phyloP scores from a whole-genome alignment of 441 rosid genomes.

The Gossypium lobatum region DNA sequence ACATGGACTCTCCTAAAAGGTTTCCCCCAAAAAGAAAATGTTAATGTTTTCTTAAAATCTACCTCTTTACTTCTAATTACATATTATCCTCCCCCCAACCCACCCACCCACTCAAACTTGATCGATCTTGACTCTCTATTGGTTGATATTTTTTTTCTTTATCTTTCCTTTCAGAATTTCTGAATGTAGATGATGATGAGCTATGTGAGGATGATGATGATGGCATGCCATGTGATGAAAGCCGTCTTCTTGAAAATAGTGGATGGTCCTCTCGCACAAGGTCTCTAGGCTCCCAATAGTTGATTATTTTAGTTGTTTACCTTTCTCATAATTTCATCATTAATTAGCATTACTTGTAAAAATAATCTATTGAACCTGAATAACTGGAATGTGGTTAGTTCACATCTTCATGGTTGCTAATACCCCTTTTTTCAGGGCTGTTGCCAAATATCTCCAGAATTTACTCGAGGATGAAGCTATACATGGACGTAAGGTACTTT shows the following conservation, averaged over 20 bases:
- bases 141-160: slow-evolving; percentile 12
- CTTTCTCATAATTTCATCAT: neutral
- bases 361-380: neutral
- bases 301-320: neutral
- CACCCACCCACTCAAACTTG: neutral
- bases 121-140: neutral
- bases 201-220: slow-evolving; percentile 61
- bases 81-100: neutral
- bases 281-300: slow-evolving; percentile 29
- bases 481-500: slow-evolving; percentile 49
- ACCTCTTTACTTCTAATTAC: too few relatives aligned
- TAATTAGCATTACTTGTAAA: neutral
- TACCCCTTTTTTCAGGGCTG: slow-evolving; percentile 54
- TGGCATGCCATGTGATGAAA: slow-evolving; percentile 48
- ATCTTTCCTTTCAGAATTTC: slow-evolving; percentile 48
- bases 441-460: slow-evolving; percentile 81
- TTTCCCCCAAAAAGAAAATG: too few relatives aligned
- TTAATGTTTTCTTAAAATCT: too few relatives aligned
- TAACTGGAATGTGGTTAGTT: neutral
- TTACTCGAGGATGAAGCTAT: slow-evolving; percentile 62
- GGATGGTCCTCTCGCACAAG: slow-evolving; percentile 99
- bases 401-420: slow-evolving; percentile 3
- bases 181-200: slow-evolving; percentile 89
- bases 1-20: too few relatives aligned
- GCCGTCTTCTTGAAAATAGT: slow-evolving; percentile 71